Evolutionary conservation across 441 rosid genomes (phyloP).

Genomic region (Gossypium laxum): DNA sequence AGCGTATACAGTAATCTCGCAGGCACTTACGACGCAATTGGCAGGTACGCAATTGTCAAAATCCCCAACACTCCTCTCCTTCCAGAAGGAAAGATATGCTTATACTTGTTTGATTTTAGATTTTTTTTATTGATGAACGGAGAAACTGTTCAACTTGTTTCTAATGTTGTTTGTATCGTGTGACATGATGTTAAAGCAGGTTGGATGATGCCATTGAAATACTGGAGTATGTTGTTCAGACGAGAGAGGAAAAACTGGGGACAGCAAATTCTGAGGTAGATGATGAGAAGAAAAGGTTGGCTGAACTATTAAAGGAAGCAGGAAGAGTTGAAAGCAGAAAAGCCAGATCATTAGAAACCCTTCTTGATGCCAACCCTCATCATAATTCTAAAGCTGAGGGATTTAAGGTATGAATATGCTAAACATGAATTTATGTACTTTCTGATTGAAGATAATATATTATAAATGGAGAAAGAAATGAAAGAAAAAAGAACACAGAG

Average conservation of each 20-base stretch:
- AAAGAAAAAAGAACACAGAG: constrained; percentile 12
- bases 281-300: constrained; percentile 74
- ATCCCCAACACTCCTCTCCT: no score
- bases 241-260: constrained; percentile 84
- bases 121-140: neutral
- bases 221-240: constrained; percentile 58
- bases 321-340: constrained; percentile 66
- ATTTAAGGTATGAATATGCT: constrained; percentile 26
- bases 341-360: constrained; percentile 63
- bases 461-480: constrained; percentile 19
- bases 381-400: constrained; percentile 25
- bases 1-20: constrained; percentile 63
- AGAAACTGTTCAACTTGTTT: neutral
- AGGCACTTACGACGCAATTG: constrained; percentile 57
- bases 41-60: constrained; percentile 32
- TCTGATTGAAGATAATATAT: constrained; percentile 25
- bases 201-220: constrained; percentile 74
- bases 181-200: constrained; percentile 29
- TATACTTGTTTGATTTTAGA: constrained; percentile 7
- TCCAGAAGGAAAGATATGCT: neutral
- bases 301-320: constrained; percentile 62
- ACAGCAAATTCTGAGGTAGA: constrained; percentile 60
- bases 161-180: neutral
- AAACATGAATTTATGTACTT: constrained; percentile 13
- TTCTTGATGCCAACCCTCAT: constrained; percentile 46